A percentile compares a stretch with the other conserved stretches of the same genome.
These are phyloP conservation scores for Pseudogymnoascus sp. DNA, from an alignment of 2,329 filamentous ascomycete species.

Conservation along the genomic window DNA sequence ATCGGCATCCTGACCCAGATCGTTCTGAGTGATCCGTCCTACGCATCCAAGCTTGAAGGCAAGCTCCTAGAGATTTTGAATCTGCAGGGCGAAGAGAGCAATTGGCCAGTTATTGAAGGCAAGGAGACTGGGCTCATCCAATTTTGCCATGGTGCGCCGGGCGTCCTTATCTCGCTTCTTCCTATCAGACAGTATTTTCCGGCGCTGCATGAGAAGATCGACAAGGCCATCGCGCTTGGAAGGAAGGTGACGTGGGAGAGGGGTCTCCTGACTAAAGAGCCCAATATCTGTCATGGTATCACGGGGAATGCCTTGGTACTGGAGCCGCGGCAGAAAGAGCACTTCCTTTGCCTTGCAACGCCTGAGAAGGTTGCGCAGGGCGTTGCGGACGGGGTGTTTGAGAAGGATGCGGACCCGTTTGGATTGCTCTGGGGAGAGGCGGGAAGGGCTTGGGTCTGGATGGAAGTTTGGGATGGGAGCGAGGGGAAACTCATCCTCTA, in stretches of 20 bases:
- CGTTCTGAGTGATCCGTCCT: constrained; percentile 46
- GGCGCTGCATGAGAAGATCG: constrained; percentile 42
- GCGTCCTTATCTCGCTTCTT: constrained; percentile 49
- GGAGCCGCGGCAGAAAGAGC: constrained; percentile 32
- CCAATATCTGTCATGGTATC: constrained; percentile 57
- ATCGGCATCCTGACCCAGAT: constrained; percentile 65
- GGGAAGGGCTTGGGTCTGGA: constrained; percentile 40
- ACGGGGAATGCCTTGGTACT: constrained; percentile 50
- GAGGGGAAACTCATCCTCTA: not conserved
- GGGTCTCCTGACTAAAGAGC: constrained; percentile 53
- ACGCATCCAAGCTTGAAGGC: constrained; percentile 44
- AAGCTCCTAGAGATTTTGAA: constrained; percentile 47
- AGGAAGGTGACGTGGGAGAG: constrained; percentile 45
- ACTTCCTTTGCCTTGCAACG: constrained; percentile 50
- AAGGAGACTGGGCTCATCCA: constrained; percentile 45
- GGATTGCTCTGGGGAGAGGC: constrained; percentile 41
- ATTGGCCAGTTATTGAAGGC: constrained; percentile 45
- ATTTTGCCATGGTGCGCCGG: constrained; percentile 60
- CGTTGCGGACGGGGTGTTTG: constrained; percentile 42
- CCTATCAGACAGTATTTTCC: constrained; percentile 49
- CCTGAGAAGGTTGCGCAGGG: constrained; percentile 46
- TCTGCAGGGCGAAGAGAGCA: constrained; percentile 51
- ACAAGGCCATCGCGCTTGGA: constrained; percentile 41
- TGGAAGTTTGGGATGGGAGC: constrained; percentile 21
- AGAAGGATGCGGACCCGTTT: constrained; percentile 41